These are phyloP conservation scores for Yarrowia sp. DNA, from an alignment of 805 yeast genomes.

Conservation along the genomic window DNA sequence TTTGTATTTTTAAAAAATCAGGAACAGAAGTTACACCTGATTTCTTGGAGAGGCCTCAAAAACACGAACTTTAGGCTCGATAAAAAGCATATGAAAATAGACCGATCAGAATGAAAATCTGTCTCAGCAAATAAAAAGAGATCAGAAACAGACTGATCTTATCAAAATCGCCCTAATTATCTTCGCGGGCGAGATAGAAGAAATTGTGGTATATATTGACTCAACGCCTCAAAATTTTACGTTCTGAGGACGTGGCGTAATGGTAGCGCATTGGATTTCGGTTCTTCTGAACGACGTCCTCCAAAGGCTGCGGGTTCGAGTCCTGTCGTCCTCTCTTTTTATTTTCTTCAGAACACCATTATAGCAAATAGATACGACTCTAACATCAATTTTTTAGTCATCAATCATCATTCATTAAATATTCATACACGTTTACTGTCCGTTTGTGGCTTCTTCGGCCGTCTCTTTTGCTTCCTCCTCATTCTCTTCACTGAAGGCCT, in stretches of 20 bases:
- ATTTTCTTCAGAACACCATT: not conserved
- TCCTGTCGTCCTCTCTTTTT: slow-evolving; percentile 32
- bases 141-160: not conserved
- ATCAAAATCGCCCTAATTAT: not conserved
- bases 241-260: slow-evolving; percentile 14
- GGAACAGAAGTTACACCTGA: no score
- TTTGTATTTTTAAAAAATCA: no score
- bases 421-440: not conserved
- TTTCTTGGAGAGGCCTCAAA: not conserved
- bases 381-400: not conserved
- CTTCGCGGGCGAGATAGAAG: not conserved
- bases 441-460: not conserved
- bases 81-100: not conserved
- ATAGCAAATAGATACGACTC: no score
- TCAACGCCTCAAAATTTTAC: not conserved
- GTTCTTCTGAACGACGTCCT: slow-evolving; percentile 31
- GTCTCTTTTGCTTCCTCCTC: slow-evolving; percentile 12
- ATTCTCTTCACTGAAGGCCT: slow-evolving; percentile 46
- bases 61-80: not conserved
- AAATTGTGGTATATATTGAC: not conserved
- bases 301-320: slow-evolving; percentile 34
- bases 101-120: no score
- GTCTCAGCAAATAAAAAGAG: not conserved
- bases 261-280: slow-evolving; percentile 32
- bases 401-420: slow-evolving; percentile 12